phyloP scores from a whole-genome alignment of 1,139 yeast species.

The Yamadazyma epiphylla region DNA sequence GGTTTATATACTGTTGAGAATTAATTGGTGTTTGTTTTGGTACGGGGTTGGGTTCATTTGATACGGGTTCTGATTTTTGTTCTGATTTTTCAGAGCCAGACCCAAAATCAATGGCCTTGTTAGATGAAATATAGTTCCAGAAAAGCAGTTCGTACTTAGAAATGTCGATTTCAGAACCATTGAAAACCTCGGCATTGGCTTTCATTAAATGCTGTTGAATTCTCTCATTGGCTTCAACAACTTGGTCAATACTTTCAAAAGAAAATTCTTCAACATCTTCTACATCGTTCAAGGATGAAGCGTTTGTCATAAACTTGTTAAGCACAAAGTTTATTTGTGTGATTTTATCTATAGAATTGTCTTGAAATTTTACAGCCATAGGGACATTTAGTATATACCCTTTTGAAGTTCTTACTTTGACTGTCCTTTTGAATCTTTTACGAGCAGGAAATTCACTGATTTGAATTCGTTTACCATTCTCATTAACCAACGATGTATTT shows the following conservation, averaged over 20 bases:
- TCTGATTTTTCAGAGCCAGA: constrained; percentile 24
- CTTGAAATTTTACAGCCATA: constrained; percentile 13
- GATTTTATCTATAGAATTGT: constrained; percentile 14
- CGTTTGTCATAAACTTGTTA: background rate
- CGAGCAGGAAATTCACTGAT: no score
- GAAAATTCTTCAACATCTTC: background rate
- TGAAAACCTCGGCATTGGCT: constrained; percentile 5
- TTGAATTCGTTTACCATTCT: no score
- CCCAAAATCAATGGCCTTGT: constrained; percentile 29
- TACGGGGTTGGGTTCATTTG: no score
- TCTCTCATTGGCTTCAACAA: background rate
- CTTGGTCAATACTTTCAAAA: background rate
- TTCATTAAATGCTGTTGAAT: background rate
- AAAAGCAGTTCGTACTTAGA: constrained; percentile 41
- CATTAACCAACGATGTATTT: no score
- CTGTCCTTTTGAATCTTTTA: constrained; percentile 43
- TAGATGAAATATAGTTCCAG: constrained; percentile 26
- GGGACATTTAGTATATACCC: constrained; percentile 47
- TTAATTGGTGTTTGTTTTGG: no score
- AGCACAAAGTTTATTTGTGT: background rate
- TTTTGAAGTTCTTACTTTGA: constrained; percentile 41
- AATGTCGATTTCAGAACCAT: constrained; percentile 16
- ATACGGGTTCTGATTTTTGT: constrained; percentile 8
- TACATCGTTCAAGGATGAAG: background rate
- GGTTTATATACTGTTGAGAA: no score